phyloP scores from a whole-genome alignment of 768 basidiomycete species.

The Dioszegia hungarica region DNA sequence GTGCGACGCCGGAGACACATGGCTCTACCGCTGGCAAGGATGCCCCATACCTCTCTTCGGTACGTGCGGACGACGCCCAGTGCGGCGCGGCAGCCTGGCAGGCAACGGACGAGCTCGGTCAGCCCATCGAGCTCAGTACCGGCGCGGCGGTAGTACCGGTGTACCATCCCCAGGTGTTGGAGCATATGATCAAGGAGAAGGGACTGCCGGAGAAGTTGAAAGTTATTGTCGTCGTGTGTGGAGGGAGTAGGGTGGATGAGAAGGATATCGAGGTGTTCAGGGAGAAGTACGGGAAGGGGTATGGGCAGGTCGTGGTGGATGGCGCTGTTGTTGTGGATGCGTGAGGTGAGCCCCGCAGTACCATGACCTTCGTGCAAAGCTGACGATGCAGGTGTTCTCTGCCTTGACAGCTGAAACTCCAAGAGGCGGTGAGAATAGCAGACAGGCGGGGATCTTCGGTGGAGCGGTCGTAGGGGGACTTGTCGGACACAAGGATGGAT shows the following conservation, averaged over 20 bases:
- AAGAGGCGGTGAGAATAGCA: too few species aligned
- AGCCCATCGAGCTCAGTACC: background rate
- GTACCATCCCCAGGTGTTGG: background rate
- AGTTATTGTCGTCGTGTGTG: slow-evolving; percentile 22
- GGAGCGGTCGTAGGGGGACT: too few species aligned
- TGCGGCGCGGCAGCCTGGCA: background rate
- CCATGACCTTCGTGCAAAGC: too few species aligned
- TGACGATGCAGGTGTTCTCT: too few species aligned
- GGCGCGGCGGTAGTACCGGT: background rate
- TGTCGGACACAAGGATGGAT: too few species aligned
- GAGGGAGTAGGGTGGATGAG: slow-evolving; percentile 15
- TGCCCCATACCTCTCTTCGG: background rate
- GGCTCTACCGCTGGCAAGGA: background rate
- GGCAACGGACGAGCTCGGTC: background rate
- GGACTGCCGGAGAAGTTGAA: slow-evolving; percentile 3
- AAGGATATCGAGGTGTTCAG: slow-evolving; percentile 5
- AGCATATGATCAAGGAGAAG: background rate
- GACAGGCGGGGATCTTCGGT: too few species aligned
- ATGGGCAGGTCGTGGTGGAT: slow-evolving; percentile 11
- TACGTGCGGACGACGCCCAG: background rate
- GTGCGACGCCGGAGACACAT: background rate
- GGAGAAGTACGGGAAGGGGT: slow-evolving; percentile 3
- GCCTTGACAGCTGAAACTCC: too few species aligned
- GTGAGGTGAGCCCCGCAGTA: too few species aligned
- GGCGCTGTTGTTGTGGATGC: background rate